These are phyloP conservation scores for Harringtonia aguacate DNA, from an alignment of 2,329 filamentous ascomycete genomes.

Conservation along the genomic window DNA sequence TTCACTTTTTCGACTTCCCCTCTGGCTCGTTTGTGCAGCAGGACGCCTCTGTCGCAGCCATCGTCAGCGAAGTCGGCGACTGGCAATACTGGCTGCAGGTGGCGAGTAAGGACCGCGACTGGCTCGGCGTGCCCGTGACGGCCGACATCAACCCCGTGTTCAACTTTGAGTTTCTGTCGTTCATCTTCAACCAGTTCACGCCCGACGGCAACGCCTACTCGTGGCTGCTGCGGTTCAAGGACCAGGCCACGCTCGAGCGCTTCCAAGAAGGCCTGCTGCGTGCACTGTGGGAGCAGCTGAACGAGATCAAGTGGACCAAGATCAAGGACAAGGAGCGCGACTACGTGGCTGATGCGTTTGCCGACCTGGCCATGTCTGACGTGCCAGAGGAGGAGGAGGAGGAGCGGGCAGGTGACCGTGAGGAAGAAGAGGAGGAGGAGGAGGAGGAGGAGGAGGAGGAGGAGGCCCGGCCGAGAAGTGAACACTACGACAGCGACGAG, in stretches of 20 bases:
- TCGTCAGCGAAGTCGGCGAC: conserved; percentile 73
- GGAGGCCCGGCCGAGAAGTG: conserved; percentile 43
- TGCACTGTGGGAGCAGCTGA: conserved; percentile 91
- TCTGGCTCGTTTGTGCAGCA: conserved; percentile 77
- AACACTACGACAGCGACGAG: conserved; percentile 47
- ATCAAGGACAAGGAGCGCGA: conserved; percentile 86
- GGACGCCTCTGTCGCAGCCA: conserved; percentile 63
- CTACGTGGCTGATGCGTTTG: conserved; percentile 91
- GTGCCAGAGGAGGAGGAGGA: conserved; percentile 34
- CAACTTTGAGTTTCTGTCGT: conserved; percentile 97
- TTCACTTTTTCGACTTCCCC: conserved; percentile 88
- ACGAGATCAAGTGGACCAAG: conserved; percentile 89
- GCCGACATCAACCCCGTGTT: conserved; percentile 96
- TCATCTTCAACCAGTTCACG: conserved; percentile 96
- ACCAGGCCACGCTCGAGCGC: conserved; percentile 66
- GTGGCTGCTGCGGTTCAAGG: conserved; percentile 87
- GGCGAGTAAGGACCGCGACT: conserved; percentile 61
- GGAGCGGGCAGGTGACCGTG: neutral
- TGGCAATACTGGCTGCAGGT: conserved; percentile 98
- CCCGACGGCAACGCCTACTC: conserved; percentile 85
- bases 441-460: conserved; percentile 47
- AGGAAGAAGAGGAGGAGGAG: conserved; percentile 36
- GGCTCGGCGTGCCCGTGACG: conserved; percentile 76
- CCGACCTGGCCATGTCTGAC: conserved; percentile 89
- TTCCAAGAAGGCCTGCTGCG: conserved; percentile 95